Evolutionary conservation across 2,329 filamentous ascomycete species (phyloP).

Genomic region (Dothiorella sarmentorum): DNA sequence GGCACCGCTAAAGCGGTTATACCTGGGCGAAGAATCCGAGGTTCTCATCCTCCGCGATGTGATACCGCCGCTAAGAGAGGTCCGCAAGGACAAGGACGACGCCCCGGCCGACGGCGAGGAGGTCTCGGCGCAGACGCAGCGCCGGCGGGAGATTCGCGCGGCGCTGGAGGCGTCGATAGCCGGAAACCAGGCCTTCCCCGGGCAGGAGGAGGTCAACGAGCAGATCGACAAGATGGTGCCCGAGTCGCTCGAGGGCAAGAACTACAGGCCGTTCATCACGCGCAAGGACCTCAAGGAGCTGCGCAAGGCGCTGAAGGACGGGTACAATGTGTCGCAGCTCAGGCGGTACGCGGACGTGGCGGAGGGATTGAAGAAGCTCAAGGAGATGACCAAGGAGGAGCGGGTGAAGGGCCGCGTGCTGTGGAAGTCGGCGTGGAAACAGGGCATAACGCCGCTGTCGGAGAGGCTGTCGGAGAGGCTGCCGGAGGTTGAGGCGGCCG

Average conservation of each 20-base stretch:
- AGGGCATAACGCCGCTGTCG: not conserved
- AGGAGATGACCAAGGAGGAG: not conserved
- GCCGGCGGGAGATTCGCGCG: conserved; percentile 18
- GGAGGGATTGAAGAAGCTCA: not conserved
- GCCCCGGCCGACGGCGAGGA: not conserved
- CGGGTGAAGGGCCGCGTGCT: not conserved
- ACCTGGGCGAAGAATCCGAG: conserved; percentile 34
- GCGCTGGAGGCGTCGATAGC: conserved; percentile 24
- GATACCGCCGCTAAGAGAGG: conserved; percentile 6
- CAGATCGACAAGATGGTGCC: conserved; percentile 34
- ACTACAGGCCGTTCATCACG: conserved; percentile 25
- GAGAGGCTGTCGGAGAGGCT: conserved; percentile 9
- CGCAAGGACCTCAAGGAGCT: conserved; percentile 29
- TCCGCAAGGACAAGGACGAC: conserved; percentile 1
- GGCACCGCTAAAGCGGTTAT: conserved; percentile 28
- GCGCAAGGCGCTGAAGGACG: conserved; percentile 23
- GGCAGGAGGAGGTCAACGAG: conserved; percentile 30
- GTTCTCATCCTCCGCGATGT: conserved; percentile 35
- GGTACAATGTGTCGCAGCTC: conserved; percentile 32
- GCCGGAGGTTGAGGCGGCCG: not conserved
- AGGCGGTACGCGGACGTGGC: conserved; percentile 28
- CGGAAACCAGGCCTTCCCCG: conserved; percentile 24
- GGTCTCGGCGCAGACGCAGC: conserved; percentile 16
- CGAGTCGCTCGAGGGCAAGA: conserved; percentile 19
- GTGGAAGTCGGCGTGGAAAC: not conserved